phyloP scores from a whole-genome alignment of 2,329 filamentous ascomycete species.

The Colletotrichum liriopes region DNA sequence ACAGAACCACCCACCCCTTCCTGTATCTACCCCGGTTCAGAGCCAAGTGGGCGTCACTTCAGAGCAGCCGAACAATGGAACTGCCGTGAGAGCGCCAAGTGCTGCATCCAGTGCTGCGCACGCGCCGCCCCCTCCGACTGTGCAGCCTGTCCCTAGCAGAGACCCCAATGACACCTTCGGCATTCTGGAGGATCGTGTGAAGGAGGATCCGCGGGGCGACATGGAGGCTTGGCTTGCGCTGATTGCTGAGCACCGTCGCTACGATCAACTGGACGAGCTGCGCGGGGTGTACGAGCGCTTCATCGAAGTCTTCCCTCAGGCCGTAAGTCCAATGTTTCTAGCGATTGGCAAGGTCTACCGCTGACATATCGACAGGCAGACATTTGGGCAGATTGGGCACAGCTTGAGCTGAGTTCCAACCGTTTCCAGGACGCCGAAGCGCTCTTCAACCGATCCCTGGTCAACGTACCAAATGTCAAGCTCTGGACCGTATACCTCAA shows the following conservation, averaged over 20 bases:
- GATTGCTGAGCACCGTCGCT: conserved; percentile 87
- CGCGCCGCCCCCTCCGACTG: conserved; percentile 46
- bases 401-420: conserved; percentile 90
- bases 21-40: conserved; percentile 38
- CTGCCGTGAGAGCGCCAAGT: conserved; percentile 36
- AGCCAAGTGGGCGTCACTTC: conserved; percentile 37
- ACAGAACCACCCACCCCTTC: conserved; percentile 20
- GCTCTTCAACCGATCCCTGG: conserved; percentile 86
- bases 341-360: conserved; percentile 7
- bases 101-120: conserved; percentile 62
- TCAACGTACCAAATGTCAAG: conserved; percentile 84
- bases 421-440: conserved; percentile 85
- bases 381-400: conserved; percentile 89
- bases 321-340: conserved; percentile 74
- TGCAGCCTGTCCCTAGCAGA: conserved; percentile 45
- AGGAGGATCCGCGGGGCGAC: conserved; percentile 93
- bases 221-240: conserved; percentile 92
- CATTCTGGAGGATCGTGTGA: conserved; percentile 90
- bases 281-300: conserved; percentile 89
- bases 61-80: conserved; percentile 46
- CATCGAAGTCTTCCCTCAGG: conserved; percentile 88
- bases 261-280: conserved; percentile 86
- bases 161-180: conserved; percentile 80
- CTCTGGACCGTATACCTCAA: conserved; percentile 96
- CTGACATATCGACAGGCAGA: conserved; percentile 79